These are phyloP conservation scores for Ricinus communis DNA, from an alignment of 345 rosid genomes.

Conservation along the genomic window DNA sequence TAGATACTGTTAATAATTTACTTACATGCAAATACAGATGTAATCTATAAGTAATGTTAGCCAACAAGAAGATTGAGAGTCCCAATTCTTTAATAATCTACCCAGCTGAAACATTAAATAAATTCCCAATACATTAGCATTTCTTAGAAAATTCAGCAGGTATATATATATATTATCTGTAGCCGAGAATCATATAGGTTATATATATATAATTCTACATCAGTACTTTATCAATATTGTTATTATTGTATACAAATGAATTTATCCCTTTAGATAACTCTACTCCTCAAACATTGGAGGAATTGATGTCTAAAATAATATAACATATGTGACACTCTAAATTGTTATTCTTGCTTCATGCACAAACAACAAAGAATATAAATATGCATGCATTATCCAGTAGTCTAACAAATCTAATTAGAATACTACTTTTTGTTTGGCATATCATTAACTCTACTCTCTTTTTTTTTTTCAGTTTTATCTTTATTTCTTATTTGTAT, in stretches of 20 bases:
- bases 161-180: not conserved
- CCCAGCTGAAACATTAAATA: not conserved
- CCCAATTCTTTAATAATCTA: not conserved
- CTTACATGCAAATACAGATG: not conserved
- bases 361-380: constrained; percentile 24
- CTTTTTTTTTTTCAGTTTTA: too few relatives aligned
- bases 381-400: constrained; percentile 8
- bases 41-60: not conserved
- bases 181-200: constrained; percentile 2
- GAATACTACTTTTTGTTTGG: not conserved
- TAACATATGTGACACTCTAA: constrained; percentile 7
- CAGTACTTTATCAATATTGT: not conserved
- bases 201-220: not conserved
- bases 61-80: not conserved
- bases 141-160: not conserved
- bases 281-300: constrained; percentile 28
- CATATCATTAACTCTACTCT: too few relatives aligned
- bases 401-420: not conserved
- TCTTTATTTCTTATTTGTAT: too few relatives aligned
- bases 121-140: not conserved
- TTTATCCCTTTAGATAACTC: not conserved
- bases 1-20: too few relatives aligned
- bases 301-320: not conserved
- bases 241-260: not conserved
- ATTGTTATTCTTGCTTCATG: constrained; percentile 21